A percentile compares a stretch with the other conserved stretches of the same genome.
Conservation (phyloP, 768 basidiomycete genomes). For the Daedaleopsis sinensis region DNA sequence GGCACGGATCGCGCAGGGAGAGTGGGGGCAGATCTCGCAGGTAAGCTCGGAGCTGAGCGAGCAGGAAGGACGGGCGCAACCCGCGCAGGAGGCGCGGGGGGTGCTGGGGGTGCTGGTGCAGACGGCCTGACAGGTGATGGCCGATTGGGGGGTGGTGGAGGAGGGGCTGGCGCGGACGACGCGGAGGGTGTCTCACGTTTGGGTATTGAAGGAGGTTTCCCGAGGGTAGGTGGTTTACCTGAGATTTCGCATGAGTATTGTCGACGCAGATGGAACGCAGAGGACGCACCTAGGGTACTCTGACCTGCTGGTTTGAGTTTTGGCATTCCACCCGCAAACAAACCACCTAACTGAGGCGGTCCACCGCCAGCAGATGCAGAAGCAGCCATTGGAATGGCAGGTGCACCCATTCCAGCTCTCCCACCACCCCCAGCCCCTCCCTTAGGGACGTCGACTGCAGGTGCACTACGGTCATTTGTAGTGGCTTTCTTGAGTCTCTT, state of each 20-base stretch:
- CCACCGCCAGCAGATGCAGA: slow-evolving; percentile 39
- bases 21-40: slow-evolving; percentile 22
- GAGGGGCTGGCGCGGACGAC: slow-evolving; percentile 25
- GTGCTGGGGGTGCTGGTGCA: slow-evolving; percentile 25
- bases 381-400: slow-evolving; percentile 24
- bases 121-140: slow-evolving; percentile 32
- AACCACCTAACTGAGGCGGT: slow-evolving; percentile 79
- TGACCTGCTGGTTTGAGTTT: slow-evolving; percentile 80
- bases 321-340: slow-evolving; percentile 93
- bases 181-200: slow-evolving; percentile 45
- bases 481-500: slow-evolving; percentile 80
- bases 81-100: slow-evolving; percentile 29
- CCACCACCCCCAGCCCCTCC: slow-evolving; percentile 32
- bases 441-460: slow-evolving; percentile 53
- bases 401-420: slow-evolving; percentile 37
- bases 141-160: slow-evolving; percentile 39
- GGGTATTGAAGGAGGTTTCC: slow-evolving; percentile 68
- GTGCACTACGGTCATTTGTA: slow-evolving; percentile 82
- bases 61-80: slow-evolving; percentile 16
- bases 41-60: slow-evolving; percentile 34
- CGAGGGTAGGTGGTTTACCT: slow-evolving; percentile 68
- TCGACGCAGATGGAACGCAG: slow-evolving; percentile 10
- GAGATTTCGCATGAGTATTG: not conserved
- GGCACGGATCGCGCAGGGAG: slow-evolving; percentile 29
- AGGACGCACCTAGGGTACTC: slow-evolving; percentile 50